A percentile compares a stretch with the other conserved stretches of the same genome.
phyloP scores from a whole-genome alignment of 2,329 filamentous ascomycete species.

The Nemania bipapillata region DNA sequence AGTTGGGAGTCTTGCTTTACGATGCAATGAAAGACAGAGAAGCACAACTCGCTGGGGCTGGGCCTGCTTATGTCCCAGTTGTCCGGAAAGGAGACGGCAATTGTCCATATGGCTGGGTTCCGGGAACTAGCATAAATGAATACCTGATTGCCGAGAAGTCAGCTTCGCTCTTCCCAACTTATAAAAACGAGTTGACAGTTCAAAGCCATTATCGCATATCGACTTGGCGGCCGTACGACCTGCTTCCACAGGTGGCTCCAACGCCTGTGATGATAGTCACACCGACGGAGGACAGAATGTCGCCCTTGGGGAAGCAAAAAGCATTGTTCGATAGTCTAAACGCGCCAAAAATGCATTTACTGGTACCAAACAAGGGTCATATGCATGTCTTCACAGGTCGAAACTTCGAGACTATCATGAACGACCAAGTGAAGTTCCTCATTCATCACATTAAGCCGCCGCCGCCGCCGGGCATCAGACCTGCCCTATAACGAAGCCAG shows the following conservation, averaged over 20 bases:
- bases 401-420: not conserved
- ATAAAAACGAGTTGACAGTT: conserved; percentile 10
- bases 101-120: not conserved
- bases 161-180: not conserved
- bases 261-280: conserved; percentile 47
- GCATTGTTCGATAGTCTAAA: not conserved
- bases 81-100: not conserved
- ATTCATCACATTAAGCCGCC: not conserved
- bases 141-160: not conserved
- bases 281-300: conserved; percentile 48
- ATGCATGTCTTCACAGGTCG: not conserved
- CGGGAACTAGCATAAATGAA: not conserved
- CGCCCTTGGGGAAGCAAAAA: conserved; percentile 31
- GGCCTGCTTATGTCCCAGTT: not conserved
- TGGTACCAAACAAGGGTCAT: not conserved
- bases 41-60: conserved; percentile 10
- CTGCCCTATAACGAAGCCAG: no score
- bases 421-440: not conserved
- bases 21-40: conserved; percentile 38
- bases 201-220: conserved; percentile 44
- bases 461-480: no score
- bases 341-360: not conserved
- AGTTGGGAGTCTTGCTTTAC: not conserved
- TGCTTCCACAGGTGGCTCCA: conserved; percentile 36
- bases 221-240: conserved; percentile 43